phyloP scores from a whole-genome alignment of 805 yeast species.

The Ogataea nitratoaversa region DNA sequence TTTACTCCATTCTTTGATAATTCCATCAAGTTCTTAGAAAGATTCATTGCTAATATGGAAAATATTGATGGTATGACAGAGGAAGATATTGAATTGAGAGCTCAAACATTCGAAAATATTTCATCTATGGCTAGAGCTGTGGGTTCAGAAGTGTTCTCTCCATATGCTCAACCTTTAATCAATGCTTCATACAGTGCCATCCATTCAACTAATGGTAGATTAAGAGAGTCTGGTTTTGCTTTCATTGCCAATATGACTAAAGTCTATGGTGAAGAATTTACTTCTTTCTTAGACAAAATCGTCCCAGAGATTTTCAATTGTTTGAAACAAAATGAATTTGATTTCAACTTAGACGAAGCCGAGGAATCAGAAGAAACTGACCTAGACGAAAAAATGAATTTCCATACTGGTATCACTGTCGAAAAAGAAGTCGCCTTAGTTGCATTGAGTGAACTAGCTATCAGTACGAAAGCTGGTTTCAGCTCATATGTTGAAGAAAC shows the following conservation, averaged over 20 bases:
- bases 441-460: constrained; percentile 82
- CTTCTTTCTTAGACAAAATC: constrained; percentile 76
- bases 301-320: constrained; percentile 82
- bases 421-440: constrained; percentile 96
- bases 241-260: constrained; percentile 91
- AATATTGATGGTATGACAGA: constrained; percentile 75
- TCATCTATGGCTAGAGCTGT: constrained; percentile 96
- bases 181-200: constrained; percentile 82
- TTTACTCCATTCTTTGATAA: constrained; percentile 82
- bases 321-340: constrained; percentile 82
- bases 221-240: constrained; percentile 93
- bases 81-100: constrained; percentile 87
- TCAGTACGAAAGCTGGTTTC: constrained; percentile 80
- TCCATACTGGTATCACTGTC: constrained; percentile 90
- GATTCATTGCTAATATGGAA: constrained; percentile 65
- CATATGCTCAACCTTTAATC: constrained; percentile 82
- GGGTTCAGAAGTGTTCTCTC: constrained; percentile 82
- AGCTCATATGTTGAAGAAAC: constrained; percentile 72
- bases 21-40: constrained; percentile 77
- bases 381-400: constrained; percentile 67
- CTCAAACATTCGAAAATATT: constrained; percentile 87
- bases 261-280: constrained; percentile 87
- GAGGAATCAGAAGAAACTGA: constrained; percentile 58
- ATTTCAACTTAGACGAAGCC: constrained; percentile 53
- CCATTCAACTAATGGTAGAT: constrained; percentile 71